Evolutionary conservation across 768 basidiomycete genomes (phyloP), one percentile per base, ranked within the genome.

Genomic region (Leccinum sublutescens): DNA sequence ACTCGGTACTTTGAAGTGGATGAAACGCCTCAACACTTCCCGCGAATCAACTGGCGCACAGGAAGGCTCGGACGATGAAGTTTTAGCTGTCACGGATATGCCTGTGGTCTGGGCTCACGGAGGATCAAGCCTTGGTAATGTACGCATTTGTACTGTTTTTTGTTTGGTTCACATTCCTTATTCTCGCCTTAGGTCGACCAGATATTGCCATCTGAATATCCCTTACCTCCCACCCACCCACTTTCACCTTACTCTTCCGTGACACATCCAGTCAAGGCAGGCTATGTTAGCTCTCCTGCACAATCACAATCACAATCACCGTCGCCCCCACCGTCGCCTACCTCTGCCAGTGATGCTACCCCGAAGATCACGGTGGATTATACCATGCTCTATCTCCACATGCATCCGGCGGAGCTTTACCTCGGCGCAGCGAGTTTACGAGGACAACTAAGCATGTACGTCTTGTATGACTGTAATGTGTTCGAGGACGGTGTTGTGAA

Each of bases 401-500:
- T 76, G 54, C 78, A 80, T 10, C 79, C 83, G 3, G 73, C 65
- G 2, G 80, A 84, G 62, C 57, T 71, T 19, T 71, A 83, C 62
- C 73, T 84, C 1, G 78, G 80, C 4, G 78, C 81, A 12, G 56
- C 69, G 2, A 79, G 73, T 2, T 65, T 64, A 4, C 64, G 62
- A 2, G 66, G 75, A 36, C 67, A 70, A 31, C 56, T 85, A 33
- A 56, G 58, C 2, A 54, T 83, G 50, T 56, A 64, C 9, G 50
- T 74, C 6, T 76, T 55, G 61, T 80, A 73, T 64, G 84, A 85
- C 52, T 69, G 64, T 6, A 81, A 84, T 61, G 79, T 80, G 4
- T 84, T 78, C 49, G 74, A 79, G 2, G 70, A 74, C 4, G 69
- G 57, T 1, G 58, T 78, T 9, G 74, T 82, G 9, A 63, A 56